Evolutionary conservation across 352 stramenopile genomes (phyloP).

Genomic region (Globisporangium paddicum): DNA sequence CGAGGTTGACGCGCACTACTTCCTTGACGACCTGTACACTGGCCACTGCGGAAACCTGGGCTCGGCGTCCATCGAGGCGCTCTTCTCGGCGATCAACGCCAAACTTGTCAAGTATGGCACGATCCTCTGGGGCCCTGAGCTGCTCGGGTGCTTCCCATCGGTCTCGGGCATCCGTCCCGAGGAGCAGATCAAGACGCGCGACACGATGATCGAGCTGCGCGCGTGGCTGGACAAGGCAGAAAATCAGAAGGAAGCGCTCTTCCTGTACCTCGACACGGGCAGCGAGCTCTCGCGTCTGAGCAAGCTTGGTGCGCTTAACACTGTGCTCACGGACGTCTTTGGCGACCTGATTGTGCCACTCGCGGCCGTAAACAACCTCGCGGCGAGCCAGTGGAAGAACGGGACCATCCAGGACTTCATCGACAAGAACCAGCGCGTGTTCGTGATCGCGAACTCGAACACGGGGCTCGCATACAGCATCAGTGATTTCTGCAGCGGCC

Average conservation of each 20-base stretch:
- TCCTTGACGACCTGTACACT: slow-evolving; percentile 50
- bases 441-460: slow-evolving; percentile 32
- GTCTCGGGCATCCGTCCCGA: slow-evolving; percentile 73
- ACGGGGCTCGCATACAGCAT: slow-evolving; percentile 57
- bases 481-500: slow-evolving; percentile 36
- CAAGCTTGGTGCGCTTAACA: slow-evolving; percentile 35
- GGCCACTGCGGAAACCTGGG: slow-evolving; percentile 67
- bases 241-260: slow-evolving; percentile 37
- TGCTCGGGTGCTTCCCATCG: slow-evolving; percentile 75
- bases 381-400: slow-evolving; percentile 30
- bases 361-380: slow-evolving; percentile 32
- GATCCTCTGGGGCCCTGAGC: slow-evolving; percentile 35
- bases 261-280: slow-evolving; percentile 62
- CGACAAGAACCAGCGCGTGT: slow-evolving; percentile 42
- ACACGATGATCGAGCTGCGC: slow-evolving; percentile 51
- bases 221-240: slow-evolving; percentile 42
- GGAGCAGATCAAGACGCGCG: slow-evolving; percentile 39
- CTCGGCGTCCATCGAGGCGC: slow-evolving; percentile 56
- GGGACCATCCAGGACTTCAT: slow-evolving; percentile 41
- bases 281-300: slow-evolving; percentile 37
- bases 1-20: slow-evolving; percentile 82
- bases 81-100: slow-evolving; percentile 26
- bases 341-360: slow-evolving; percentile 37
- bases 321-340: slow-evolving; percentile 41
- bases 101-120: slow-evolving; percentile 22